phyloP scores from a whole-genome alignment of 192 early-diverging fungal species.

The Coemansia reversa region DNA sequence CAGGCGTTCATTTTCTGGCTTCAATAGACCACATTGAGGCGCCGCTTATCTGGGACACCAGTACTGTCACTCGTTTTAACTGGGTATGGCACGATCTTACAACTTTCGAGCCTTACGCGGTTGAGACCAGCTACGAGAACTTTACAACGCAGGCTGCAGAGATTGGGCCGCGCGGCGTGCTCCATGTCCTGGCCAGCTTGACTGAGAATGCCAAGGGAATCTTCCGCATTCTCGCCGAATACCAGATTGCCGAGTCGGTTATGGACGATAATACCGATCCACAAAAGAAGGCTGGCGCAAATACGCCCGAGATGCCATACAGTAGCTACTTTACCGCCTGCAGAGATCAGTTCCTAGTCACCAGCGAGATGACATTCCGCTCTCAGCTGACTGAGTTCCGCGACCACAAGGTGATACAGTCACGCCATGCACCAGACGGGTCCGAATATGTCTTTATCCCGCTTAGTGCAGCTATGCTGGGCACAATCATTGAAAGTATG shows the following conservation, averaged over 20 bases:
- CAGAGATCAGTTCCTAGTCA: slow-evolving; percentile 80
- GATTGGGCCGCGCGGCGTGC: slow-evolving; percentile 66
- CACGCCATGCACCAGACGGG: slow-evolving; percentile 49
- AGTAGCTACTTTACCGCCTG: slow-evolving; percentile 68
- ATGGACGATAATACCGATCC: slow-evolving; percentile 24
- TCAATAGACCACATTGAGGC: slow-evolving; percentile 92
- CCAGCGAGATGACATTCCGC: slow-evolving; percentile 79
- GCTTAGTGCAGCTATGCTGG: slow-evolving; percentile 62
- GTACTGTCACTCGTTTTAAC: slow-evolving; percentile 64
- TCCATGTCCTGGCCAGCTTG: slow-evolving; percentile 79
- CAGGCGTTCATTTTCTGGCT: slow-evolving; percentile 74
- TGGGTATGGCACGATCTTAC: slow-evolving; percentile 93
- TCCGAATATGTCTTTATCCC: slow-evolving; percentile 57
- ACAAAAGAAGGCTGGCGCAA: slow-evolving; percentile 35
- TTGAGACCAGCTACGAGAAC: slow-evolving; percentile 84
- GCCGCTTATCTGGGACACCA: slow-evolving; percentile 84
- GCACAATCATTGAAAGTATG: slow-evolving; percentile 69
- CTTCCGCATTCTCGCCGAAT: slow-evolving; percentile 82
- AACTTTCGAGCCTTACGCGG: slow-evolving; percentile 76
- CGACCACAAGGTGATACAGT: slow-evolving; percentile 85
- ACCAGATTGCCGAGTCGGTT: slow-evolving; percentile 63
- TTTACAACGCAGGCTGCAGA: slow-evolving; percentile 60
- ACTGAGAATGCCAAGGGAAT: slow-evolving; percentile 82
- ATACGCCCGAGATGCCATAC: slow-evolving; percentile 59
- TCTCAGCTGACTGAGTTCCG: slow-evolving; percentile 91